Evolutionary conservation across 2,329 filamentous ascomycete species (phyloP).

Genomic region (Xylariales sp.): DNA sequence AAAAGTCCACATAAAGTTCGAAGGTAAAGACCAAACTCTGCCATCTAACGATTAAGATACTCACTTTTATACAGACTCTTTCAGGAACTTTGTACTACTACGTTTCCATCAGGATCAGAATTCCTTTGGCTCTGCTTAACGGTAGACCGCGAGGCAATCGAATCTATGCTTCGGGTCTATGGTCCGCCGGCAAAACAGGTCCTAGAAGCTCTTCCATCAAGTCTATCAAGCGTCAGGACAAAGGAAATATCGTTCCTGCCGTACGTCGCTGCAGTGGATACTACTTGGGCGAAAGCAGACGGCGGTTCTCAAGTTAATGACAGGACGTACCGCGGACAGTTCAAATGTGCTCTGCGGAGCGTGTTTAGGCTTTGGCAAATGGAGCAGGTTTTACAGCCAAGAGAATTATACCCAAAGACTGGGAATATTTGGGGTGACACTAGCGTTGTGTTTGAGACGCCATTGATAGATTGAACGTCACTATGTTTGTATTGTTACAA

Average conservation of each 20-base stretch:
- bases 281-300: neutral
- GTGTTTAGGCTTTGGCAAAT: too few species aligned
- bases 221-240: neutral
- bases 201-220: neutral
- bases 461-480: too few species aligned
- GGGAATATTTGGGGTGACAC: too few species aligned
- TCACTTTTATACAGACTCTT: neutral
- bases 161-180: conserved; percentile 3
- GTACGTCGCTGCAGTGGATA: neutral
- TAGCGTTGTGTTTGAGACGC: too few species aligned
- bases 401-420: too few species aligned
- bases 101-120: neutral
- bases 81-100: neutral
- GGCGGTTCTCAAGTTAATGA: neutral
- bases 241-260: neutral
- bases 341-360: too few species aligned
- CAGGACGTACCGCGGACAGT: neutral
- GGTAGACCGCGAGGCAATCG: conserved; percentile 3
- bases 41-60: neutral
- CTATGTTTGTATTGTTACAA: too few species aligned
- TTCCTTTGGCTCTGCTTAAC: neutral
- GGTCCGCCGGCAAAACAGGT: neutral
- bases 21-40: neutral
- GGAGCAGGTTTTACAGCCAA: too few species aligned
- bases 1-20: neutral